phyloP scores from a whole-genome alignment of 306 rosid species.

The Quercus suber region DNA sequence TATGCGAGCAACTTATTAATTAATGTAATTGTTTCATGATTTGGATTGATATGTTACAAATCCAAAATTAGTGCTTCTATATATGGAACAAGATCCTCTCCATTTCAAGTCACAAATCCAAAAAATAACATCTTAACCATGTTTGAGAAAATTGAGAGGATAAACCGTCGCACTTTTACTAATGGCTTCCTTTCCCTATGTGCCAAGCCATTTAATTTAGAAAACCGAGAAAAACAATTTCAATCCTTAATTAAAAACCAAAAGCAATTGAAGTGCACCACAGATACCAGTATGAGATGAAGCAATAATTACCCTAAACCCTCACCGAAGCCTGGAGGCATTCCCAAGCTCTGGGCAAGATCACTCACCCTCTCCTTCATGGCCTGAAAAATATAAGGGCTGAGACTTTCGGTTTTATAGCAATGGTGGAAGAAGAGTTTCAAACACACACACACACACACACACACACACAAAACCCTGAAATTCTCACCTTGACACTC shows the following conservation, averaged over 20 bases:
- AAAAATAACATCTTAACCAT: too few relatives aligned
- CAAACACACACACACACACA: not conserved
- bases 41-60: conserved; percentile 24
- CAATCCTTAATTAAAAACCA: not conserved
- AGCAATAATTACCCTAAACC: conserved; percentile 36
- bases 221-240: not conserved
- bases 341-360: conserved; percentile 52
- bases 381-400: conserved; percentile 36
- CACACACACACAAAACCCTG: not conserved
- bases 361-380: conserved; percentile 56
- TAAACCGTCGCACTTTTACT: too few relatives aligned
- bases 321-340: conserved; percentile 40
- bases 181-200: too few relatives aligned
- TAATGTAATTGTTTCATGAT: conserved; percentile 1
- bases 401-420: conserved; percentile 11
- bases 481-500: conserved; percentile 57
- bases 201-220: too few relatives aligned
- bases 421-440: conserved; percentile 8
- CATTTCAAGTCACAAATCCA: too few relatives aligned
- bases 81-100: not conserved
- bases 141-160: too few relatives aligned
- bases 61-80: conserved; percentile 4
- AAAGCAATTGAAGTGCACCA: conserved; percentile 33
- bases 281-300: conserved; percentile 8
- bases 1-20: not conserved